Evolutionary conservation across 176 grass and related monocot genomes (phyloP), one percentile per base, ranked within the genome.

Genomic region (Triticum dicoccoides): DNA sequence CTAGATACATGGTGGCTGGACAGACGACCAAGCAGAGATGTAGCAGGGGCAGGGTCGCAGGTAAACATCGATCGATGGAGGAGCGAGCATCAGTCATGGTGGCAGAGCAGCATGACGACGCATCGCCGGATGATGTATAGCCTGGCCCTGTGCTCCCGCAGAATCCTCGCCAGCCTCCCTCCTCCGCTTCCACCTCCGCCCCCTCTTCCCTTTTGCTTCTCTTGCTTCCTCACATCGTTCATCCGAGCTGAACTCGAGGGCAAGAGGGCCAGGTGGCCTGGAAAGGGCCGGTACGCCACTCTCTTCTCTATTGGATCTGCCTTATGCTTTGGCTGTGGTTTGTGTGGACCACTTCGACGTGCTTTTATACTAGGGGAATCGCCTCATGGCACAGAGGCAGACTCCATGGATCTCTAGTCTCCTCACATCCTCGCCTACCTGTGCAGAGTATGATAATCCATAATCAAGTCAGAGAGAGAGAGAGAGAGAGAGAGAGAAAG

Each of bases 41-140:
- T 49, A 75, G 71, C 41, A 74, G 72, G 72, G 12, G 42, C 24
- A 75, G 13, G 45, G 42, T 49, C 72, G 72, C 72, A 8, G 72
- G 24, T 35, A 35, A n/a, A 67, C 65, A 58, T 58, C 54, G 2
- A 21, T 8, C 54, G 6, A 58, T 6, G 18, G 6, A 37, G 18
- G 6, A 37, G 35, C 5, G 34, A 56, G 72, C 72, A 23, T 29
- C 88, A 90, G 59, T 93, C 91, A 88, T 93, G 88, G 66, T 90
- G 87, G 85, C 85, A 93, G 71, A 93, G 91, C 12, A 93, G 91
- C 91, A 93, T 93, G 85, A 93, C 88, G 47, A 93, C 59, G 78
- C 91, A 93, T 65, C 91, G 70, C 35, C 78, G 78, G 71, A 93
- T 93, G 65, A 90, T 90, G 85, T 88, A 90, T 77, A 93, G 82